phyloP scores from a whole-genome alignment of 2,329 filamentous ascomycete species.

The Ophiostoma piceae region DNA sequence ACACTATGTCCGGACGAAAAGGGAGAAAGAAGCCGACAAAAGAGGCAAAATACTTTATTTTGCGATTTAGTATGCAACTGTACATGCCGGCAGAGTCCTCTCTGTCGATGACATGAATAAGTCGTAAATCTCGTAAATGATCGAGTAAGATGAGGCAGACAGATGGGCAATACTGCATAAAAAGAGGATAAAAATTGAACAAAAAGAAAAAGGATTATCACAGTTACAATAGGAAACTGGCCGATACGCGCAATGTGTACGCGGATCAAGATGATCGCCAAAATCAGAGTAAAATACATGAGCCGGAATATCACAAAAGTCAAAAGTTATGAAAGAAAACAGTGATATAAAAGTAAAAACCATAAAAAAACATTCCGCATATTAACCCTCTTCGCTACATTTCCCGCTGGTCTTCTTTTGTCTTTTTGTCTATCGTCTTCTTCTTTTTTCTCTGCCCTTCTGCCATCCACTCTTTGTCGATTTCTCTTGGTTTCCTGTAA shows the following conservation, averaged over 20 bases:
- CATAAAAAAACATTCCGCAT: not conserved
- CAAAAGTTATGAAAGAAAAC: not conserved
- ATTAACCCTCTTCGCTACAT: not conserved
- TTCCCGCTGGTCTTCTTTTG: not conserved
- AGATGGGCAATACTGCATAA: not conserved
- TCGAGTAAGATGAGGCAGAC: not conserved
- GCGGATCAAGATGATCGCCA: not conserved
- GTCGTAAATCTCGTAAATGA: not conserved
- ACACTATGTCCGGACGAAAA: slow-evolving; percentile 4
- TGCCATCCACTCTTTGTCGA: not conserved
- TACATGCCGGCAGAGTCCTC: not conserved
- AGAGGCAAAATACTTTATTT: slow-evolving; percentile 1
- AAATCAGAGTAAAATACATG: not conserved
- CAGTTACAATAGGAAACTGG: not conserved
- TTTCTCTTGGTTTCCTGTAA: not conserved
- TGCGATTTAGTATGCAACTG: not conserved
- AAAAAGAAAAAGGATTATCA: not conserved
- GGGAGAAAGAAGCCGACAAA: not conserved
- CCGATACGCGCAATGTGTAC: slow-evolving; percentile 7
- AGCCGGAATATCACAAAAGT: not conserved
- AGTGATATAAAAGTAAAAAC: not conserved
- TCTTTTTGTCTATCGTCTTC: not conserved
- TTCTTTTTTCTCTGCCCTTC: not conserved
- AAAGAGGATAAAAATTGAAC: not conserved
- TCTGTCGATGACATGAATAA: not conserved